Evolutionary conservation across 495 filamentous ascomycete genomes (phyloP).

Genomic region (Hypoxylon cercidicola): DNA sequence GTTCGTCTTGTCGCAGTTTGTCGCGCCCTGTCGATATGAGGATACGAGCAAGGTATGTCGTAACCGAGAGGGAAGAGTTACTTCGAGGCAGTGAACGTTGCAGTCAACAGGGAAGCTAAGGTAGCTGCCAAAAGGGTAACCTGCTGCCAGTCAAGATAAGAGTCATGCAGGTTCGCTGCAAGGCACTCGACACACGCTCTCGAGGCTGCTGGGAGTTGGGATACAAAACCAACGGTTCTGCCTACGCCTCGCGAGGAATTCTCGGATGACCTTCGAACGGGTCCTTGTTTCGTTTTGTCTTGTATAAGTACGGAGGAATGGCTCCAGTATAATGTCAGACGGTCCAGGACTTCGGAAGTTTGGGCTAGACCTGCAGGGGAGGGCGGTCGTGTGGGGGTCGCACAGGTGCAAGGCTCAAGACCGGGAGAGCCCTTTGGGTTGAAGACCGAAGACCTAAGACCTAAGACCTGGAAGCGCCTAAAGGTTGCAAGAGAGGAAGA

Average conservation of each 20-base stretch:
- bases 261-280: slow-evolving; percentile 28
- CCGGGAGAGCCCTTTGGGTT: slow-evolving; percentile 18
- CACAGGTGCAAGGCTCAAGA: slow-evolving; percentile 22
- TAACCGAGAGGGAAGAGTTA: slow-evolving; percentile 9
- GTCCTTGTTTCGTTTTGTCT: slow-evolving; percentile 20
- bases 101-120: slow-evolving; percentile 3
- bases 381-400: slow-evolving; percentile 36
- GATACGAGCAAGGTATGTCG: slow-evolving; percentile 6
- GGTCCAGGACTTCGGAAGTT: slow-evolving; percentile 27
- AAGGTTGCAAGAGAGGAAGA: slow-evolving; percentile 21
- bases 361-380: slow-evolving; percentile 32
- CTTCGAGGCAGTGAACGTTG: slow-evolving; percentile 28
- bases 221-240: slow-evolving; percentile 12
- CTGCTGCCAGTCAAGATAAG: slow-evolving; percentile 29
- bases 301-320: slow-evolving; percentile 30
- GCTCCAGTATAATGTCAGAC: slow-evolving; percentile 41
- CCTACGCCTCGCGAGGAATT: slow-evolving; percentile 16
- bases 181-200: slow-evolving; percentile 38
- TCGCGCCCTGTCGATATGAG: slow-evolving; percentile 36
- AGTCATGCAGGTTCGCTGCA: slow-evolving; percentile 35
- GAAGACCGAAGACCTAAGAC: background rate
- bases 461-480: slow-evolving; percentile 27
- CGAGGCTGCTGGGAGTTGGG: slow-evolving; percentile 2
- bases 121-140: slow-evolving; percentile 20
- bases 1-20: slow-evolving; percentile 14